These are phyloP conservation scores for Epichloe typhina DNA, from an alignment of 2,329 filamentous ascomycete species.

Conservation along the genomic window DNA sequence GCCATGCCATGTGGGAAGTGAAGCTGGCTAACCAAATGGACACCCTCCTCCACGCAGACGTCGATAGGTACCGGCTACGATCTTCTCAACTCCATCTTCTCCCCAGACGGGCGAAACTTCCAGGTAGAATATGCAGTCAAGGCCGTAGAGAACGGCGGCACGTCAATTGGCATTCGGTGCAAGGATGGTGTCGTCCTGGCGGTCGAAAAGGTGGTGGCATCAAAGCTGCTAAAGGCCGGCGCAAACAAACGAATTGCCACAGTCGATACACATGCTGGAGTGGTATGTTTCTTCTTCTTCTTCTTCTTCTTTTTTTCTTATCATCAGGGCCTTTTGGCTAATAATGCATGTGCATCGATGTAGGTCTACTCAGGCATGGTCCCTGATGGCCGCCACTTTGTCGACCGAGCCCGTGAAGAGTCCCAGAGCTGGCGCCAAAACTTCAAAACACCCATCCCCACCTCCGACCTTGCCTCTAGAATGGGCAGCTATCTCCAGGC, in stretches of 20 bases:
- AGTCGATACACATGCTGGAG: conserved; percentile 83
- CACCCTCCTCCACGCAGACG: conserved; percentile 48
- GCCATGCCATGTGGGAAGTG: background rate
- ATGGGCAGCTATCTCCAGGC: conserved; percentile 95
- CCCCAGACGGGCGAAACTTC: conserved; percentile 96
- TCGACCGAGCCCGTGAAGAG: conserved; percentile 88
- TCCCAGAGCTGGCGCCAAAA: conserved; percentile 78
- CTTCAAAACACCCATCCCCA: conserved; percentile 91
- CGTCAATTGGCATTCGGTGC: conserved; percentile 89
- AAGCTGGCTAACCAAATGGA: conserved; percentile 2
- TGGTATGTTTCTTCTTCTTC: conserved; percentile 44
- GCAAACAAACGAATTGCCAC: conserved; percentile 97
- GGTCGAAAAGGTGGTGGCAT: conserved; percentile 90
- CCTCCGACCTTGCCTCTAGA: conserved; percentile 74
- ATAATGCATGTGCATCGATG: background rate
- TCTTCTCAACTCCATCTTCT: conserved; percentile 99
- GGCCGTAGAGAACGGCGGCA: conserved; percentile 95
- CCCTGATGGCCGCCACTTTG: conserved; percentile 90
- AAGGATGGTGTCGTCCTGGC: conserved; percentile 95
- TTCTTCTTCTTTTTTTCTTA: background rate
- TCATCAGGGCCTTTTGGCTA: background rate
- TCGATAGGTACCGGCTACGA: conserved; percentile 99
- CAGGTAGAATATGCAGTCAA: conserved; percentile 98
- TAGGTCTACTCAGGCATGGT: conserved; percentile 90
- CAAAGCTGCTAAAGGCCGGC: conserved; percentile 86